Conservation (phyloP, 2,329 filamentous ascomycete genomes). For the Alternaria sp. region DNA sequence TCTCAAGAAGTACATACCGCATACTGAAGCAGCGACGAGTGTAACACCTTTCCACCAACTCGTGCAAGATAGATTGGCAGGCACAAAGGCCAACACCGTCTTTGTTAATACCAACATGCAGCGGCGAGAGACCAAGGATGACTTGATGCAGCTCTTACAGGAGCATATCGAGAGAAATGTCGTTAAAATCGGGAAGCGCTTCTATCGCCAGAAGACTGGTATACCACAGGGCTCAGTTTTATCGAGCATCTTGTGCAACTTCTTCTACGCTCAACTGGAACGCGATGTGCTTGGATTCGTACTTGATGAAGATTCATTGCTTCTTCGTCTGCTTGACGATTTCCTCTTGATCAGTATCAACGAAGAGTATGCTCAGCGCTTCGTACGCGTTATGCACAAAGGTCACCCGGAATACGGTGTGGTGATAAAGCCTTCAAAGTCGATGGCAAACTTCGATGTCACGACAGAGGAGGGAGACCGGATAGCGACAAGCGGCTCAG, state of each 20-base stretch:
- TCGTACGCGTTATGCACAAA: constrained; percentile 79
- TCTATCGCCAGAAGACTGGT: constrained; percentile 83
- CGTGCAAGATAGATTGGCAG: constrained; percentile 37
- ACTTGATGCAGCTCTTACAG: constrained; percentile 72
- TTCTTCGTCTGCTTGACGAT: constrained; percentile 88
- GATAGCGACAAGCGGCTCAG: constrained; percentile 48
- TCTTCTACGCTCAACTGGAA: constrained; percentile 93
- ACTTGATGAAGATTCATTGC: constrained; percentile 63
- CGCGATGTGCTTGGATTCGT: constrained; percentile 72
- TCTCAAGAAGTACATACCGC: constrained; percentile 51
- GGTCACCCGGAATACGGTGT: constrained; percentile 84
- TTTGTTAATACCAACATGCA: constrained; percentile 75
- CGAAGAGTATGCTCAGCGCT: constrained; percentile 68
- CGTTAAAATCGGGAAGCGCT: constrained; percentile 86
- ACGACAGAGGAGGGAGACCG: constrained; percentile 59
- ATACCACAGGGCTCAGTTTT: constrained; percentile 94
- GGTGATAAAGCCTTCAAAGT: constrained; percentile 77
- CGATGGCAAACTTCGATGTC: constrained; percentile 81
- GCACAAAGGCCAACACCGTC: constrained; percentile 65
- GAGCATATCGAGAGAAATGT: constrained; percentile 87
- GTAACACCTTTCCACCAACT: constrained; percentile 43
- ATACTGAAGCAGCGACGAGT: constrained; percentile 41
- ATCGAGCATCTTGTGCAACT: constrained; percentile 87
- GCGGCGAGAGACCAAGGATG: constrained; percentile 62
- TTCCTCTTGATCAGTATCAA: constrained; percentile 86